These are phyloP conservation scores for Fomitiporia mediterranea DNA, from an alignment of 1,284 basidiomycete species.

Conservation along the genomic window DNA sequence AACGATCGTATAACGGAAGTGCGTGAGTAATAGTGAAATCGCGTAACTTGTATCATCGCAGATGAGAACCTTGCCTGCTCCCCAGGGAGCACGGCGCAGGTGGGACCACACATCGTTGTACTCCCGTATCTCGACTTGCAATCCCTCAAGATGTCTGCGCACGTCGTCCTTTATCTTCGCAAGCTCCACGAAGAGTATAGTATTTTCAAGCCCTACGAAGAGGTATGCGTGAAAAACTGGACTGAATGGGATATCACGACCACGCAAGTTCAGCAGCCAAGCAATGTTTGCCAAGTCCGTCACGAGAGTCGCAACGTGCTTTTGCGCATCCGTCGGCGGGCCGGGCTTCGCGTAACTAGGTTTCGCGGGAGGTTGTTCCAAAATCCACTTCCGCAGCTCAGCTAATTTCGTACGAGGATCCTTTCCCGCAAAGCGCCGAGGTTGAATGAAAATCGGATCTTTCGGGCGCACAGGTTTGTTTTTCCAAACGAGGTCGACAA, in stretches of 20 bases:
- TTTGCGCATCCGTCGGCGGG: slow-evolving; percentile 56
- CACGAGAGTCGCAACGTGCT: slow-evolving; percentile 61
- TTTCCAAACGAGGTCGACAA: slow-evolving; percentile 83
- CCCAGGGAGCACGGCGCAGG: slow-evolving; percentile 68
- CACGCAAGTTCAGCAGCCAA: slow-evolving; percentile 80
- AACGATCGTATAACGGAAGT: slow-evolving; percentile 66
- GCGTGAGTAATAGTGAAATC: slow-evolving; percentile 74
- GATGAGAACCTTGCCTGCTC: slow-evolving; percentile 72
- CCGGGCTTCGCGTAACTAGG: slow-evolving; percentile 54
- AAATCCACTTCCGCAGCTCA: slow-evolving; percentile 60
- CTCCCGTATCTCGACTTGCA: slow-evolving; percentile 55
- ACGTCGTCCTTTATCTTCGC: slow-evolving; percentile 55
- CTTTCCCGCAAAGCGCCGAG: slow-evolving; percentile 36
- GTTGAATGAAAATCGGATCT: slow-evolving; percentile 72
- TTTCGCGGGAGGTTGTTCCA: slow-evolving; percentile 50
- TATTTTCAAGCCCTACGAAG: slow-evolving; percentile 56
- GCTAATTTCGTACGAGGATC: slow-evolving; percentile 55
- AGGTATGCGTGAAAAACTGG: slow-evolving; percentile 86
- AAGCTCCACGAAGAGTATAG: slow-evolving; percentile 67
- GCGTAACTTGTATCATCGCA: slow-evolving; percentile 71
- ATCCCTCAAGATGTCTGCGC: slow-evolving; percentile 50
- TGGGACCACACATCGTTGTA: slow-evolving; percentile 85
- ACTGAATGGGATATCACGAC: slow-evolving; percentile 82
- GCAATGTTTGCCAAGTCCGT: slow-evolving; percentile 62
- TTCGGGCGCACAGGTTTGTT: slow-evolving; percentile 65